These are phyloP conservation scores for Mortierella sp. DNA, from an alignment of 371 early-diverging fungal species.

Conservation along the genomic window DNA sequence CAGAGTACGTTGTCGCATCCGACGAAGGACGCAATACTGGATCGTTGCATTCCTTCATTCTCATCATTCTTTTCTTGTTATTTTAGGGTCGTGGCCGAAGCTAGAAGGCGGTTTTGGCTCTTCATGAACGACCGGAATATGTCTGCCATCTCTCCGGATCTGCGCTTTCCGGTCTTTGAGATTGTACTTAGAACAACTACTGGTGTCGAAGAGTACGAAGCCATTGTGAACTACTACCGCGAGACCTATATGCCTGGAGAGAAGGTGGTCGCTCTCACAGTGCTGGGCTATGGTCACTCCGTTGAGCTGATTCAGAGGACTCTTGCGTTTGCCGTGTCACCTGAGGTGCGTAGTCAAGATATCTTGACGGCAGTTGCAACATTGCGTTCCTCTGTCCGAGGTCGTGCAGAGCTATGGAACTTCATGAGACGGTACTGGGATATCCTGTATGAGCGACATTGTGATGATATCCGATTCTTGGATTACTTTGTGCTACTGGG, in stretches of 20 bases:
- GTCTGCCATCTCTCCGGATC: slow-evolving; percentile 82
- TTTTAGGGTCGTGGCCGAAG: slow-evolving; percentile 60
- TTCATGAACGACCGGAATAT: slow-evolving; percentile 63
- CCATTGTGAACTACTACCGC: slow-evolving; percentile 77
- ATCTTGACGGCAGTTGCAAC: slow-evolving; percentile 54
- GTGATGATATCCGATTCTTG: slow-evolving; percentile 77
- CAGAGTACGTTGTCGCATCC: slow-evolving; percentile 43
- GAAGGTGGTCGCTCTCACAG: slow-evolving; percentile 78
- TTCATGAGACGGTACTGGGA: slow-evolving; percentile 51
- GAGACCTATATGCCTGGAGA: slow-evolving; percentile 78
- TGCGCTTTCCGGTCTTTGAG: slow-evolving; percentile 83
- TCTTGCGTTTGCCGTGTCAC: slow-evolving; percentile 74
- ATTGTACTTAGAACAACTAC: slow-evolving; percentile 75
- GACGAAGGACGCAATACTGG: too few relatives aligned
- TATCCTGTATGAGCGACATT: slow-evolving; percentile 65
- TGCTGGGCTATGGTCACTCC: slow-evolving; percentile 79
- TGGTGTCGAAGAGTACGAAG: slow-evolving; percentile 79
- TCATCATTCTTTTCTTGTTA: too few relatives aligned
- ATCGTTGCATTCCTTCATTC: too few relatives aligned
- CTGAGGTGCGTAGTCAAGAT: slow-evolving; percentile 87
- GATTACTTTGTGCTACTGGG: slow-evolving; percentile 75
- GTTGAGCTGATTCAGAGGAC: slow-evolving; percentile 65
- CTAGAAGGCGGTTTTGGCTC: slow-evolving; percentile 66
- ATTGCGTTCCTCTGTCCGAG: slow-evolving; percentile 38
- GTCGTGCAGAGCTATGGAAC: slow-evolving; percentile 46